Evolutionary conservation across 306 rosid genomes (phyloP).

Genomic region (Vachellia collinsii): DNA sequence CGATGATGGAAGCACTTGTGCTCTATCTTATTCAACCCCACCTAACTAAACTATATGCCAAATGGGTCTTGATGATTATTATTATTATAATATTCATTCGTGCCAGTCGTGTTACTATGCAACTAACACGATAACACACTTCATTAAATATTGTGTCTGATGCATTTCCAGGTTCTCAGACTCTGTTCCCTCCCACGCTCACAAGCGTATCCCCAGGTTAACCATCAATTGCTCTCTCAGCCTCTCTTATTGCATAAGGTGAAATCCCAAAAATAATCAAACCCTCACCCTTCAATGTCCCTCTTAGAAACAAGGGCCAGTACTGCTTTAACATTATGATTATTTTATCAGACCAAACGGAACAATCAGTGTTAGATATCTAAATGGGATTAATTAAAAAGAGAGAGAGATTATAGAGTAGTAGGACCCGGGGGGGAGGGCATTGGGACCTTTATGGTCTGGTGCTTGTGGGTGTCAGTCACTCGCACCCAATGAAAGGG

Average conservation of each 20-base stretch:
- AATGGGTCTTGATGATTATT: conserved; percentile 31
- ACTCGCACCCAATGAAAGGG: conserved; percentile 25
- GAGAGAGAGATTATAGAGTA: neutral
- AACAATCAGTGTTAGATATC: neutral
- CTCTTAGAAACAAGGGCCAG: neutral
- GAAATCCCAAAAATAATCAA: conserved; percentile 39
- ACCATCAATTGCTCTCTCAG: conserved; percentile 28
- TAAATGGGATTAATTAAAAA: neutral
- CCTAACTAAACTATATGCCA: conserved; percentile 19
- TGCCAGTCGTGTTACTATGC: conserved; percentile 12
- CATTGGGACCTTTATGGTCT: conserved; percentile 9
- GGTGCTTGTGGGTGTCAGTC: neutral
- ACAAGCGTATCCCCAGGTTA: conserved; percentile 20
- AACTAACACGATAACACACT: conserved; percentile 30
- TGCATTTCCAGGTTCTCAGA: conserved; percentile 31
- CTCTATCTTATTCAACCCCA: conserved; percentile 40
- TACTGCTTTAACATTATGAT: too few species aligned
- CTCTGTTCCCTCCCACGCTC: conserved; percentile 45
- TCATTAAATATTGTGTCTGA: conserved; percentile 29
- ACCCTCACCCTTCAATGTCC: conserved; percentile 15
- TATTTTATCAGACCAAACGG: too few species aligned
- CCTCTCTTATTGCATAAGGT: conserved; percentile 36
- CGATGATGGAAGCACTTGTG: conserved; percentile 53
- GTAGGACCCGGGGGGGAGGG: too few species aligned
- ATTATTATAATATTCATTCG: conserved; percentile 11